A percentile compares a stretch with the other conserved stretches of the same genome.
These are phyloP conservation scores for Boletus edulis DNA, from an alignment of 768 basidiomycete genomes.

Conservation along the genomic window DNA sequence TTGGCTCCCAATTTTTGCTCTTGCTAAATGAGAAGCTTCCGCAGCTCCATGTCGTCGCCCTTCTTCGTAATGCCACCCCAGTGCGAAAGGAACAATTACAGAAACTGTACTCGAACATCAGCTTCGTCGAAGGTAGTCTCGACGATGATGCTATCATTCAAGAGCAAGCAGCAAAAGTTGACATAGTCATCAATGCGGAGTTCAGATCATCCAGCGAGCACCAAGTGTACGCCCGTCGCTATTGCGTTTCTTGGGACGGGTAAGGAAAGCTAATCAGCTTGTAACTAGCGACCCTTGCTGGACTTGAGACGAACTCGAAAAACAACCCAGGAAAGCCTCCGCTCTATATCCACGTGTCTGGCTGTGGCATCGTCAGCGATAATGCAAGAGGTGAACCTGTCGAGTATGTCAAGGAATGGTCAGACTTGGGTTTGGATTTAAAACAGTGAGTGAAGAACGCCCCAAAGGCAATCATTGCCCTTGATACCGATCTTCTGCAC, in stretches of 20 bases:
- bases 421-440: slow-evolving; percentile 37
- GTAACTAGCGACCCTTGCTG: slow-evolving; percentile 35
- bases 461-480: not conserved
- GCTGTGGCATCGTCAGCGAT: slow-evolving; percentile 39
- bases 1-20: slow-evolving; percentile 40
- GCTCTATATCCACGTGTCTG: slow-evolving; percentile 44
- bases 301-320: slow-evolving; percentile 37
- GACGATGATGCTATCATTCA: slow-evolving; percentile 36
- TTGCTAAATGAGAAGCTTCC: slow-evolving; percentile 34
- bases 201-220: slow-evolving; percentile 37
- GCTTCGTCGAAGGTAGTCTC: slow-evolving; percentile 38
- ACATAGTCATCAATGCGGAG: slow-evolving; percentile 42
- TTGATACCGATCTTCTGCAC: not conserved
- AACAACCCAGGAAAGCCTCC: slow-evolving; percentile 37
- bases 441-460: slow-evolving; percentile 21
- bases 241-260: not conserved
- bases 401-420: slow-evolving; percentile 33
- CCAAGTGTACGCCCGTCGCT: slow-evolving; percentile 27
- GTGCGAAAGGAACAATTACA: slow-evolving; percentile 32
- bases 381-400: slow-evolving; percentile 39
- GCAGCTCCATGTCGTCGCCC: slow-evolving; percentile 33
- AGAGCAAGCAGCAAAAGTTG: slow-evolving; percentile 34
- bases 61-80: slow-evolving; percentile 34
- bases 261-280: not conserved
- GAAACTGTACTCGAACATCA: slow-evolving; percentile 33